These are phyloP conservation scores for Peniophora sp. DNA, from an alignment of 1,284 basidiomycete genomes.

Conservation along the genomic window DNA sequence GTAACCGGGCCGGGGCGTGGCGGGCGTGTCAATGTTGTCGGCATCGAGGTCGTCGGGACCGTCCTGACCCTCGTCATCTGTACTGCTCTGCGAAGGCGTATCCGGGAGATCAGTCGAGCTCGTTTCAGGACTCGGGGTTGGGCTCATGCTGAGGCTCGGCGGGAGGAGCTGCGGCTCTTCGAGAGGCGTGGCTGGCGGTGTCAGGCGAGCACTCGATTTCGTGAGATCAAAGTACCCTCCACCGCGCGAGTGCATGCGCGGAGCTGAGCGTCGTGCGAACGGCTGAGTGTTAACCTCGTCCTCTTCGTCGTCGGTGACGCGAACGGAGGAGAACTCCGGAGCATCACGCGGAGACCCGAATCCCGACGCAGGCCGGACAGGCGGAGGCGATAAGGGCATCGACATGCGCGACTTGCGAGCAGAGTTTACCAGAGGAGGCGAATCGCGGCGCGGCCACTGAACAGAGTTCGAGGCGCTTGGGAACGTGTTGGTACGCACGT, in stretches of 20 bases:
- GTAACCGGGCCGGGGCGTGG: constrained; percentile 1
- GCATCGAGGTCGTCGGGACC: constrained; percentile 1
- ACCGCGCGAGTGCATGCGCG: neutral
- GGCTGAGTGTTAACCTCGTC: neutral
- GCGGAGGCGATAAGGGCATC: no score
- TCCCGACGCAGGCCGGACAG: no score
- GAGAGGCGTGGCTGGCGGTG: neutral
- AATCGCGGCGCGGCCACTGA: constrained; percentile 23
- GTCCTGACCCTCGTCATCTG: neutral
- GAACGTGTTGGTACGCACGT: constrained; percentile 27
- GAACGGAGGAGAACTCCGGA: constrained; percentile 4
- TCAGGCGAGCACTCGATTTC: neutral
- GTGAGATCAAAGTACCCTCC: neutral
- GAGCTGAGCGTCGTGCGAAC: neutral
- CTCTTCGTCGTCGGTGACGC: constrained; percentile 1
- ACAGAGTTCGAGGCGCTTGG: constrained; percentile 26
- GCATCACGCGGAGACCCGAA: neutral
- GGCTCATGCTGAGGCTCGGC: neutral
- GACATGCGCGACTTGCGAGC: no score
- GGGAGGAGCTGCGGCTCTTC: neutral
- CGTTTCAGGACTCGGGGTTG: neutral
- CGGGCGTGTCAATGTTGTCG: no score
- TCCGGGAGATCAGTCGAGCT: neutral
- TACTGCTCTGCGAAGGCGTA: neutral
- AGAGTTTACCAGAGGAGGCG: no score